phyloP scores from a whole-genome alignment of 2,329 filamentous ascomycete genomes.

The Fusarium sp. region DNA sequence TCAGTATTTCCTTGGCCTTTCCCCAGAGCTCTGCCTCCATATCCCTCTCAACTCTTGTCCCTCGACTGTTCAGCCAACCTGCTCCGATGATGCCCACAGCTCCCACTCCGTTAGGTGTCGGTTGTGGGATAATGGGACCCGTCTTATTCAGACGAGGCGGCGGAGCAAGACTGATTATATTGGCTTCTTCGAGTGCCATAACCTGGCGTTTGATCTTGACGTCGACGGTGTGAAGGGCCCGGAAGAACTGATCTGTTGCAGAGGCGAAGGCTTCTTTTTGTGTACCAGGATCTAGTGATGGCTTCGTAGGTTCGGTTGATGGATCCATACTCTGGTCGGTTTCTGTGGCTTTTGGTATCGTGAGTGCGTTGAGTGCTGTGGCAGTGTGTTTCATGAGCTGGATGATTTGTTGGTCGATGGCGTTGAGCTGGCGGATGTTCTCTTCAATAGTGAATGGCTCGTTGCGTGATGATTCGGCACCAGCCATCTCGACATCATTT shows the following conservation, averaged over 20 bases:
- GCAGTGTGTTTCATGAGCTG: conserved; percentile 57
- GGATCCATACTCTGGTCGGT: conserved; percentile 13
- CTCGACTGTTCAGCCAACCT: conserved; percentile 88
- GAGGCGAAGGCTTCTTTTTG: conserved; percentile 67
- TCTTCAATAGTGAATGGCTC: conserved; percentile 77
- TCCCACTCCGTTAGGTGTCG: conserved; percentile 66
- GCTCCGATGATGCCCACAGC: conserved; percentile 76
- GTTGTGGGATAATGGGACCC: conserved; percentile 53
- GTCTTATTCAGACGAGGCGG: conserved; percentile 48
- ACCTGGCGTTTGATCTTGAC: conserved; percentile 75
- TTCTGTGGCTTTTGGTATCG: conserved; percentile 43
- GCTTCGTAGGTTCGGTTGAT: conserved; percentile 30
- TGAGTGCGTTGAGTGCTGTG: conserved; percentile 57
- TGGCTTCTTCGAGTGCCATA: conserved; percentile 82
- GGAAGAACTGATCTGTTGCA: conserved; percentile 74
- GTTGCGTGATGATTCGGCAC: conserved; percentile 44
- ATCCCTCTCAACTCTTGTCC: conserved; percentile 81
- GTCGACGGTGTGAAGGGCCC: conserved; percentile 77
- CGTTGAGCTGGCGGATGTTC: conserved; percentile 82
- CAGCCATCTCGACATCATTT: conserved; percentile 47
- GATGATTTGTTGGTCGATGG: conserved; percentile 73
- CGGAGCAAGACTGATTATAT: conserved; percentile 69
- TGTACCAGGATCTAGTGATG: conserved; percentile 55
- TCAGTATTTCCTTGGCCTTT: conserved; percentile 51
- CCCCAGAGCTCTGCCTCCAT: conserved; percentile 86